Base-by-base conservation (phyloP, 2,329 filamentous ascomycete genomes). In the Eutypella sp. region DNA sequence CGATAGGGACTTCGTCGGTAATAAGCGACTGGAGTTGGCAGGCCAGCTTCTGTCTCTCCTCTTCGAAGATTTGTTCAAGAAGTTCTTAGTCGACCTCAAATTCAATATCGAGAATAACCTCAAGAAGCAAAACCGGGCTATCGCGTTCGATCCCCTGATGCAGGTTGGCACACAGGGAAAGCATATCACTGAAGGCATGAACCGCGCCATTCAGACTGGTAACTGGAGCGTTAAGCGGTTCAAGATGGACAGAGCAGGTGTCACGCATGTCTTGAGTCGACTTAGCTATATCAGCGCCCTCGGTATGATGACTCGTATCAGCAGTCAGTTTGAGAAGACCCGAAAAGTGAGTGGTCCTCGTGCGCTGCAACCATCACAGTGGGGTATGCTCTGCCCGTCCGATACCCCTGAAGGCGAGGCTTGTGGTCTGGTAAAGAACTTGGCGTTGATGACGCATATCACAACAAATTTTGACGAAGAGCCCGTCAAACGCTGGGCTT, bases 231-330 rank as follows among this genome's bases (percentile, higher is more conserved):
- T 99, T 56, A 96, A 96, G 69, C 89, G 95, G 64, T 99, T 99
- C 73, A 90, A 92, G 67, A 99, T 99, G 93, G 95, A 97, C 62
- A 79, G 92, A 63, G 92, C 93, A 19, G 93, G 93, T 62, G 90
- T 99, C 19, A 97, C 95, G 0, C 93, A 99, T 67, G 90, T 99
- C 34, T 75, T 99, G 41, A 97, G 92, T 68, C 83, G 93, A 52
- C 75, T 99, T 45, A 97, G 92, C 67, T 99, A 97, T 63, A 96
- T 99, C 65, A 88, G 87, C 52, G 93, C 93, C 23, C 79, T 99
- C 23, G 95, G 95, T 51, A 99, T 99, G 95, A 99, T 99, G 93
- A 99, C 93, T 13, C 81, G 93, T 66, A 97, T 99, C 60, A 93
- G 87, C 66, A 95, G 88, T 77, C 93, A 99, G 71, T 99, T 99